These are phyloP conservation scores for Diversispora eburnea DNA, from an alignment of 192 early-diverging fungal genomes.

Conservation along the genomic window DNA sequence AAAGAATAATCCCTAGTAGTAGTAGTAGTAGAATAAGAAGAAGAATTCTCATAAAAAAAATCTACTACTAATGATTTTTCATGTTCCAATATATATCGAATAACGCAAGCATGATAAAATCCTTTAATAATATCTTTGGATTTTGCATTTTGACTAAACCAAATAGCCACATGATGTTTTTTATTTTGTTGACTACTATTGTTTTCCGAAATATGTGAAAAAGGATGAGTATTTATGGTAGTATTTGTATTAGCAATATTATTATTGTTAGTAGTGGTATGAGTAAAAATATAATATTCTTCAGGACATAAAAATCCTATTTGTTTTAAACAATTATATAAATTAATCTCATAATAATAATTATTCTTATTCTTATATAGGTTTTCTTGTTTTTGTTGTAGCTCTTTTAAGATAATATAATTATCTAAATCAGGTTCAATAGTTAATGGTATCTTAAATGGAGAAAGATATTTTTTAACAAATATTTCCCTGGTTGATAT, in stretches of 20 bases:
- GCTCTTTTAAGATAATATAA: constrained; percentile 21
- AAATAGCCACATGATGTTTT: constrained; percentile 44
- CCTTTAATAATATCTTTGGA: constrained; percentile 54
- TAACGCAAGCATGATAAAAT: constrained; percentile 60
- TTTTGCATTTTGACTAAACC: constrained; percentile 52
- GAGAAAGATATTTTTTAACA: constrained; percentile 43
- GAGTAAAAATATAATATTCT: constrained; percentile 37
- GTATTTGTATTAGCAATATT: no score
- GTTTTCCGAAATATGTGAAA: no score
- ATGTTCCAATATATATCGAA: constrained; percentile 36
- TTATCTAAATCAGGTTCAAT: constrained; percentile 47
- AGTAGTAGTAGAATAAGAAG: no score
- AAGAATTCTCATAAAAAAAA: neutral
- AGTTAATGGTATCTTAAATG: constrained; percentile 40
- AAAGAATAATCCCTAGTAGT: no score
- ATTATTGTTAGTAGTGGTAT: neutral
- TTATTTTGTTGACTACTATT: no score
- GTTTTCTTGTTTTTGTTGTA: no score
- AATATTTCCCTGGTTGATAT: constrained; percentile 47
- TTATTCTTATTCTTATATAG: no score
- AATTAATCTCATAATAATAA: neutral
- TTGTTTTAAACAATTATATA: constrained; percentile 35
- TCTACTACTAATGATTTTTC: neutral
- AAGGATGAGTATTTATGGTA: no score
- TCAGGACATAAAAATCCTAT: constrained; percentile 32